Evolutionary conservation across 371 early-diverging fungal genomes (phyloP).

Genomic region (Apophysomyces elegans): DNA sequence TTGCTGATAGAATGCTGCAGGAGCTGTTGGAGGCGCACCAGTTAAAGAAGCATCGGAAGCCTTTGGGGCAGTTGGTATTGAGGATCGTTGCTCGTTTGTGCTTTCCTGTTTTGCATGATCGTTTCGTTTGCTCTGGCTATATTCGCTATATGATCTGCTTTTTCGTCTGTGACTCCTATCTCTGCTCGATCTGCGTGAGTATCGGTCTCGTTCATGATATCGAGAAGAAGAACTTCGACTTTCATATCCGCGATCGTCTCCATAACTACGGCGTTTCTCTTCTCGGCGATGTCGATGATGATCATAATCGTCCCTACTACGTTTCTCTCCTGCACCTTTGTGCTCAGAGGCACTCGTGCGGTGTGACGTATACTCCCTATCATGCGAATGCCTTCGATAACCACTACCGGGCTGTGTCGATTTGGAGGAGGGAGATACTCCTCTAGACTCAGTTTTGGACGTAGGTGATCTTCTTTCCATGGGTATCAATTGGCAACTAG

Average conservation of each 20-base stretch:
- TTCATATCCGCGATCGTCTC: constrained; percentile 15
- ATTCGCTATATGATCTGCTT: constrained; percentile 12
- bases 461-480: constrained; percentile 10
- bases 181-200: constrained; percentile 21
- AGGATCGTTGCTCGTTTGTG: constrained; percentile 5
- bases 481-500: constrained; percentile 2
- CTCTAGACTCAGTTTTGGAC: constrained; percentile 6
- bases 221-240: constrained; percentile 5
- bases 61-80: background rate
- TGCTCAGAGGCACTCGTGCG: background rate
- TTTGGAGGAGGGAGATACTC: constrained; percentile 1
- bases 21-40: constrained; percentile 29
- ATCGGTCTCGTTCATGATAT: constrained; percentile 9
- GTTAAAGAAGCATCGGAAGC: background rate
- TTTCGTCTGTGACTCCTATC: constrained; percentile 18
- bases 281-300: constrained; percentile 16
- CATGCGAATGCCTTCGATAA: background rate
- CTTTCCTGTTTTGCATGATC: constrained; percentile 8
- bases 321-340: constrained; percentile 17
- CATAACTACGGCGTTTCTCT: constrained; percentile 21
- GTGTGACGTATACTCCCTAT: constrained; percentile 1
- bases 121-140: constrained; percentile 2
- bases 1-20: constrained; percentile 28
- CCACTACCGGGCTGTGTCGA: constrained; percentile 4
- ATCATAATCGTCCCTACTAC: constrained; percentile 26